Evolutionary conservation across 164 flowering plant genomes (phyloP).

Genomic region (Piper longum): DNA sequence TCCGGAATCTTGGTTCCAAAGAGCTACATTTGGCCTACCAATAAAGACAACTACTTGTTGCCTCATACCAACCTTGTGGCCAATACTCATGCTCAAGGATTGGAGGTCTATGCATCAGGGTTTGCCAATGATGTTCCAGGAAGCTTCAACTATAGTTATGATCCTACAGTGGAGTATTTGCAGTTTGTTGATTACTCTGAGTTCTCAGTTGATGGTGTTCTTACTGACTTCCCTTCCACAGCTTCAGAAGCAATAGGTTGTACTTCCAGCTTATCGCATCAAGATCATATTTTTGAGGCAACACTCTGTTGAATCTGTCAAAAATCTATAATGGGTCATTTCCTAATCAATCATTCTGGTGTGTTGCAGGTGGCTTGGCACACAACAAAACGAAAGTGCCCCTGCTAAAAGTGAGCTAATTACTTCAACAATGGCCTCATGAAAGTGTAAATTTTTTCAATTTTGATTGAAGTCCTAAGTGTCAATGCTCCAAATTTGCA

Average conservation of each 20-base stretch:
- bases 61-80: constrained; percentile 49
- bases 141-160: constrained; percentile 77
- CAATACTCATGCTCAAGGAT: constrained; percentile 74
- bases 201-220: constrained; percentile 77
- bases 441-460: background rate
- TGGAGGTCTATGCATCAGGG: constrained; percentile 66
- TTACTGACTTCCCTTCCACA: constrained; percentile 81
- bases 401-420: constrained; percentile 25
- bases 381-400: constrained; percentile 19
- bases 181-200: constrained; percentile 53
- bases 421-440: background rate
- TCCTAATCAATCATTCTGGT: background rate
- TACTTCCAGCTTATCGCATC: too few species aligned
- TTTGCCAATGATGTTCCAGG: constrained; percentile 56
- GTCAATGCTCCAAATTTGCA: constrained; percentile 10
- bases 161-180: constrained; percentile 60
- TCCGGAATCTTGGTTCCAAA: constrained; percentile 81
- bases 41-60: constrained; percentile 25
- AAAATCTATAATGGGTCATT: too few species aligned
- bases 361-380: constrained; percentile 60
- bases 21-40: constrained; percentile 58
- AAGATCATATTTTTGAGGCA: too few species aligned
- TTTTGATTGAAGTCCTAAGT: background rate
- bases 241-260: constrained; percentile 69
- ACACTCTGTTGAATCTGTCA: background rate